phyloP scores from a whole-genome alignment of 2,329 filamentous ascomycete genomes.

The Fusarium kyushuense region DNA sequence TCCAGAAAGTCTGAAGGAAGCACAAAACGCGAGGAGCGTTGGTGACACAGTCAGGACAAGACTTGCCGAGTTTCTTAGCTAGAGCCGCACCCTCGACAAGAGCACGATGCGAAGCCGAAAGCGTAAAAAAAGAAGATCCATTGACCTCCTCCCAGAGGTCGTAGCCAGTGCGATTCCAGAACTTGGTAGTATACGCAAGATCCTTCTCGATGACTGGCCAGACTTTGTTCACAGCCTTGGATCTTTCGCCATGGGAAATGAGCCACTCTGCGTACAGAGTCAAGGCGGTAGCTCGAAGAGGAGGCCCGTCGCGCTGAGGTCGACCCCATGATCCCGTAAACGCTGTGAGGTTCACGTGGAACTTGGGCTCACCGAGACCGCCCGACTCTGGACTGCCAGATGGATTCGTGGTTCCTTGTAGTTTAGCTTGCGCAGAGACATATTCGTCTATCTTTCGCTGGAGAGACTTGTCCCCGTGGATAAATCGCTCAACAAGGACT shows the following conservation, averaged over 20 bases:
- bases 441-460: conserved; percentile 74
- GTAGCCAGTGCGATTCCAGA: conserved; percentile 73
- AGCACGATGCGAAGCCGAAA: conserved; percentile 71
- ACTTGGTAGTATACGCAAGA: conserved; percentile 76
- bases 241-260: conserved; percentile 69
- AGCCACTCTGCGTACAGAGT: conserved; percentile 78
- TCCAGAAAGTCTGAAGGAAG: conserved; percentile 79
- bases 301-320: conserved; percentile 81
- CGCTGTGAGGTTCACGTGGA: conserved; percentile 70
- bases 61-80: conserved; percentile 70
- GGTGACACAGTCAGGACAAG: conserved; percentile 68
- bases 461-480: conserved; percentile 67
- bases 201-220: conserved; percentile 82
- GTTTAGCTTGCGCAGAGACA: conserved; percentile 71
- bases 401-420: conserved; percentile 75
- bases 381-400: conserved; percentile 66
- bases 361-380: conserved; percentile 79
- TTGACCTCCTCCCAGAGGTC: conserved; percentile 85
- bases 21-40: conserved; percentile 77
- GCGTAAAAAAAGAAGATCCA: conserved; percentile 83
- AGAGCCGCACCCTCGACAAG: conserved; percentile 73
- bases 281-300: conserved; percentile 78
- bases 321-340: conserved; percentile 78
- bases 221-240: conserved; percentile 63
- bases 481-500: conserved; percentile 72